Conservation (phyloP, 2,329 filamentous ascomycete genomes). For the Trichoderma breve region DNA sequence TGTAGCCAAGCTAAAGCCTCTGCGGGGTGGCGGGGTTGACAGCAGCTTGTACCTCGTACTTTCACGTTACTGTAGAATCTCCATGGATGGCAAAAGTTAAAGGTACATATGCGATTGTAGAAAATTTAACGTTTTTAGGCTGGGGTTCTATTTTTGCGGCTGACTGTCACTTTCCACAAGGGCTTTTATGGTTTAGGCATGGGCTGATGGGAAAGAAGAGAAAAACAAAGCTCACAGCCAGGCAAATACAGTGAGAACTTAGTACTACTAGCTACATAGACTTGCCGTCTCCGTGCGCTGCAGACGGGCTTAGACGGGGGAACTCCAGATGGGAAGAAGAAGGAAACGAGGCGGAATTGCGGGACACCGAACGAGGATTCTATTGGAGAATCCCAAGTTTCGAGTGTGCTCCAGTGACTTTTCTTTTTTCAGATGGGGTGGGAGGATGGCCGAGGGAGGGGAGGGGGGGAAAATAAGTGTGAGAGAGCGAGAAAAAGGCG, state of each 20-base stretch:
- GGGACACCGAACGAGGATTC: neutral
- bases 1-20: neutral
- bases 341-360: slow-evolving; percentile 5
- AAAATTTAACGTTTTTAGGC: slow-evolving; percentile 1
- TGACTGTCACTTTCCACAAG: neutral
- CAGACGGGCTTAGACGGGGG: neutral
- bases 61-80: neutral
- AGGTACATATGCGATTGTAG: neutral
- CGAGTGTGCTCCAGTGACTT: neutral
- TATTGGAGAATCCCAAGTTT: neutral
- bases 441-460: neutral
- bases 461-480: neutral
- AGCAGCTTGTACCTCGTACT: neutral
- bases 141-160: neutral
- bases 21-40: slow-evolving; percentile 15
- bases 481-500: neutral
- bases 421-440: neutral
- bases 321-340: neutral
- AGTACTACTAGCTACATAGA: neutral
- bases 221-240: neutral
- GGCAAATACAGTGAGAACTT: neutral
- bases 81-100: neutral
- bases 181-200: neutral
- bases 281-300: neutral
- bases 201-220: neutral